These are phyloP conservation scores for Cinchona pubescens DNA, from an alignment of 257 asterid species.

Conservation along the genomic window DNA sequence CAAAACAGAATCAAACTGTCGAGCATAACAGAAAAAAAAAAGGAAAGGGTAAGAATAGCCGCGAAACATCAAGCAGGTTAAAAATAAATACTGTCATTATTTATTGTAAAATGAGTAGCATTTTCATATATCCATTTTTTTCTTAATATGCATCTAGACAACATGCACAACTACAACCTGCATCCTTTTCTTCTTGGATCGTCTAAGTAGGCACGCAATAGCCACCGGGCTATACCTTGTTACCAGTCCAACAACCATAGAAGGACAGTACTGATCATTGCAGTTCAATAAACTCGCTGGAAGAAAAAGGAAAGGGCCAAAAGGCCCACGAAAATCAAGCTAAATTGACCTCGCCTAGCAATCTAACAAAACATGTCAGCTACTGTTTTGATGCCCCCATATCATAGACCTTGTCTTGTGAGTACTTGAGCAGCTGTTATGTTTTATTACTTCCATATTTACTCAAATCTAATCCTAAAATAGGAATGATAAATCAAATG, in stretches of 20 bases:
- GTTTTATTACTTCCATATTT: not conserved
- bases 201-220: not conserved
- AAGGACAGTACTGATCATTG: not conserved
- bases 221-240: not conserved
- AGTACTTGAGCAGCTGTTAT: not conserved
- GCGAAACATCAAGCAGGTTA: not conserved
- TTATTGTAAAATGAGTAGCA: not conserved
- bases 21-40: conserved; percentile 13
- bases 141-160: not conserved
- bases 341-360: not conserved
- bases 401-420: not conserved
- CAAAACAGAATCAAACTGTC: conserved; percentile 56
- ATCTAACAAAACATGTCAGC: not conserved
- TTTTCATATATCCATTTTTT: not conserved
- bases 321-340: not conserved
- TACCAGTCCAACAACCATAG: not conserved
- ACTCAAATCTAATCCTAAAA: not conserved
- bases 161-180: not conserved
- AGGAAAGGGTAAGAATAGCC: not conserved
- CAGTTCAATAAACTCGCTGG: not conserved
- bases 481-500: too few relatives aligned
- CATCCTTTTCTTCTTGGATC: not conserved
- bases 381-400: not conserved
- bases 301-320: not conserved
- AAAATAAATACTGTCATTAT: not conserved